Conservation (phyloP, 2,329 filamentous ascomycete species). For the Basipetospora chlamydospora region DNA sequence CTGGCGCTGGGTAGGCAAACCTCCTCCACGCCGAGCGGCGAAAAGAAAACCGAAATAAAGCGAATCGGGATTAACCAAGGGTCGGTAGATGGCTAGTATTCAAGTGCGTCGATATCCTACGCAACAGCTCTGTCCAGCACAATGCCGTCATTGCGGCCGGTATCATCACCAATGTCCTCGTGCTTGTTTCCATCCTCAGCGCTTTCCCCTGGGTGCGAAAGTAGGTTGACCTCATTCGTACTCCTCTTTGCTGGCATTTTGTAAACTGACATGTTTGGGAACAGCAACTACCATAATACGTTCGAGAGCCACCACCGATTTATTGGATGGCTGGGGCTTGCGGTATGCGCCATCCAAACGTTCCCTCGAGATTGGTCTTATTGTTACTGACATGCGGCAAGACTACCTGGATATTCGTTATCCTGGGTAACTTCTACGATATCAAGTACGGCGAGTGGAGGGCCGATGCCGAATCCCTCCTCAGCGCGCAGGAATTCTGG, state of each 20-base stretch:
- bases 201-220: slow-evolving; percentile 26
- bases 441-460: slow-evolving; percentile 19
- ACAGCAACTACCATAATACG: slow-evolving; percentile 23
- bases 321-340: slow-evolving; percentile 25
- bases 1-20: slow-evolving; percentile 19
- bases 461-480: slow-evolving; percentile 17
- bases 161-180: slow-evolving; percentile 21
- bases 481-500: slow-evolving; percentile 24
- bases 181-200: slow-evolving; percentile 22
- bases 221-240: slow-evolving; percentile 17
- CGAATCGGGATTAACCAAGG: neutral
- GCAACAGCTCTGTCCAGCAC: slow-evolving; percentile 17
- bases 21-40: no score
- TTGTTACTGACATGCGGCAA: slow-evolving; percentile 13
- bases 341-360: slow-evolving; percentile 13
- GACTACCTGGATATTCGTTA: slow-evolving; percentile 23
- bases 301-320: slow-evolving; percentile 27
- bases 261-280: neutral
- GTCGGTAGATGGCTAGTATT: slow-evolving; percentile 22
- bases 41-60: neutral
- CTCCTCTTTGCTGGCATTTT: no score
- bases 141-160: slow-evolving; percentile 21
- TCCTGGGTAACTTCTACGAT: slow-evolving; percentile 23
- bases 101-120: slow-evolving; percentile 23
- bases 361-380: slow-evolving; percentile 18